Evolutionary conservation across 768 basidiomycete genomes (phyloP).

Genomic region (Suillus cothurnatus): DNA sequence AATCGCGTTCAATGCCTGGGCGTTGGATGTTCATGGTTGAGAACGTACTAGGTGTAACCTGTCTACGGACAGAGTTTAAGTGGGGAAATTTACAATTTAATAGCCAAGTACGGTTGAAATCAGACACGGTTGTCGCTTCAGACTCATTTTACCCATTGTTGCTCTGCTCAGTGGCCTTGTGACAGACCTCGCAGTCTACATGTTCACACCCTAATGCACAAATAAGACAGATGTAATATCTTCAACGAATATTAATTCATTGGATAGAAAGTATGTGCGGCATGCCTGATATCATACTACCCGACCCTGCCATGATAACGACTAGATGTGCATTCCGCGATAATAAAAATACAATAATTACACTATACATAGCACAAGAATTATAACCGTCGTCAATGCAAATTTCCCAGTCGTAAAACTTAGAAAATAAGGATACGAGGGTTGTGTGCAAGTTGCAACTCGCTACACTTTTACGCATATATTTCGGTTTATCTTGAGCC

Average conservation of each 20-base stretch:
- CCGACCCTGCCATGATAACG: constrained; percentile 6
- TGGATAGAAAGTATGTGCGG: neutral
- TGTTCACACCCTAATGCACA: neutral
- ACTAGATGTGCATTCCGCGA: neutral
- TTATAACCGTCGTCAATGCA: neutral
- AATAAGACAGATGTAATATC: constrained; percentile 5
- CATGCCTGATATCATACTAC: neutral
- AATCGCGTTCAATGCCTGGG: constrained; percentile 60
- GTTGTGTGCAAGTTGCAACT: neutral
- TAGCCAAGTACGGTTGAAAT: neutral
- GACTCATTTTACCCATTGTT: constrained; percentile 1
- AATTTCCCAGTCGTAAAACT: constrained; percentile 14
- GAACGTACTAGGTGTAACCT: neutral
- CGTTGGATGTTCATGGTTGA: constrained; percentile 55
- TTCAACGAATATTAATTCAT: neutral
- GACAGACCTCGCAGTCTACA: neutral
- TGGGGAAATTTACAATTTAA: neutral
- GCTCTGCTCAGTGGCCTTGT: neutral
- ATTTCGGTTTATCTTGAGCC: constrained; percentile 44
- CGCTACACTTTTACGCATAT: constrained; percentile 49
- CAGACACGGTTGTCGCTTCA: neutral
- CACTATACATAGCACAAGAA: neutral
- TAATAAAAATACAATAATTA: constrained; percentile 3
- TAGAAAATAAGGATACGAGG: constrained; percentile 29
- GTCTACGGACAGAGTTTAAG: no score